These are phyloP conservation scores for Epichloe scottii DNA, from an alignment of 2,329 filamentous ascomycete genomes.

Conservation along the genomic window DNA sequence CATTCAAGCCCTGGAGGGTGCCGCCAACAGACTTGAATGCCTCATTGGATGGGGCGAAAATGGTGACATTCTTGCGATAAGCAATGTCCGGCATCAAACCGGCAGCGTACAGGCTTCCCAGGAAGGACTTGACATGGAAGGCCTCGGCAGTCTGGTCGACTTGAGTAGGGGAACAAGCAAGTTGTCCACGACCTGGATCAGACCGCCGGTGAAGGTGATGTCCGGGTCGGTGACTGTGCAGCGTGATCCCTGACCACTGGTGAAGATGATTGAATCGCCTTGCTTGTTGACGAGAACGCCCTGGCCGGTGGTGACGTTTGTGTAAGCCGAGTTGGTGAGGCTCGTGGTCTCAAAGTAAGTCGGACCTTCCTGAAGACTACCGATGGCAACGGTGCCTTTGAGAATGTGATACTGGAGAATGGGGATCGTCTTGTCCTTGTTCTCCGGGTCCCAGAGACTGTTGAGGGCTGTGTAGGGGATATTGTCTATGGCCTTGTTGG, in stretches of 20 bases:
- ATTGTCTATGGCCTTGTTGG: slow-evolving; percentile 42
- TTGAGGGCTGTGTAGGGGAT: slow-evolving; percentile 39
- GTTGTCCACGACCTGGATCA: slow-evolving; percentile 40
- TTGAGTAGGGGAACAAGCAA: slow-evolving; percentile 33
- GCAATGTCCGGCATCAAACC: slow-evolving; percentile 28
- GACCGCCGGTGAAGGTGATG: slow-evolving; percentile 33
- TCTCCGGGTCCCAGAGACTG: slow-evolving; percentile 31
- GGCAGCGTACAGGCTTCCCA: slow-evolving; percentile 20
- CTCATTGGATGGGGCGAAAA: slow-evolving; percentile 51
- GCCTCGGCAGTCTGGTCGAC: slow-evolving; percentile 38
- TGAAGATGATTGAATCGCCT: slow-evolving; percentile 31
- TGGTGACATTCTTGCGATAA: slow-evolving; percentile 34
- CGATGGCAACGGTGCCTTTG: slow-evolving; percentile 32
- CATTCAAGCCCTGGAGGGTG: slow-evolving; percentile 32
- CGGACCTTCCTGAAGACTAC: slow-evolving; percentile 22
- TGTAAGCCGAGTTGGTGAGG: slow-evolving; percentile 28
- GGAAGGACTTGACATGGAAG: slow-evolving; percentile 29
- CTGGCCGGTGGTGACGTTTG: slow-evolving; percentile 38
- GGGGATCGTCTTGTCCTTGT: slow-evolving; percentile 29
- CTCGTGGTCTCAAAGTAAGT: slow-evolving; percentile 30
- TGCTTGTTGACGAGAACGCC: slow-evolving; percentile 33
- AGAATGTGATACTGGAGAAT: slow-evolving; percentile 53
- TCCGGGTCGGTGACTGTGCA: slow-evolving; percentile 30
- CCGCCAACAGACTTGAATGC: slow-evolving; percentile 47
- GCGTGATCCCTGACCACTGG: slow-evolving; percentile 34